Conservation (phyloP, 129 eudicot species). For the sunflower (Helianthus annuus) region HanXRQr2.0-SUNRISE NC_035442.2:165840473-165840972, state of each 20-base stretch:
- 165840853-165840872: conserved; percentile 79
- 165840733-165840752: conserved; percentile 32
- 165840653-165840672: conserved; percentile 59
- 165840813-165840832: conserved; percentile 55
- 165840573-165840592: conserved; percentile 78
- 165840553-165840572: conserved; percentile 71
- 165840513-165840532: conserved; percentile 51
- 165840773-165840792: conserved; percentile 91
- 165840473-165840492: conserved; percentile 55
- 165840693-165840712: conserved; percentile 69
- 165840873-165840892: conserved; percentile 67
- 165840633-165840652: conserved; percentile 73
- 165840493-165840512: conserved; percentile 54
- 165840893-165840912: conserved; percentile 55
- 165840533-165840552: conserved; percentile 40
- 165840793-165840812: conserved; percentile 67
- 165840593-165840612: conserved; percentile 42
- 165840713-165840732: conserved; percentile 62
- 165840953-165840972: conserved; percentile 73
- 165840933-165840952: conserved; percentile 46
- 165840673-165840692: conserved; percentile 83
- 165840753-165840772: conserved; percentile 74
- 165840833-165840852: conserved; percentile 57
- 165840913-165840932: conserved; percentile 54
- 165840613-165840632: conserved; percentile 65